phyloP scores from a whole-genome alignment of 2,329 filamentous ascomycete species.

The Apiospora kogelbergensis region DNA sequence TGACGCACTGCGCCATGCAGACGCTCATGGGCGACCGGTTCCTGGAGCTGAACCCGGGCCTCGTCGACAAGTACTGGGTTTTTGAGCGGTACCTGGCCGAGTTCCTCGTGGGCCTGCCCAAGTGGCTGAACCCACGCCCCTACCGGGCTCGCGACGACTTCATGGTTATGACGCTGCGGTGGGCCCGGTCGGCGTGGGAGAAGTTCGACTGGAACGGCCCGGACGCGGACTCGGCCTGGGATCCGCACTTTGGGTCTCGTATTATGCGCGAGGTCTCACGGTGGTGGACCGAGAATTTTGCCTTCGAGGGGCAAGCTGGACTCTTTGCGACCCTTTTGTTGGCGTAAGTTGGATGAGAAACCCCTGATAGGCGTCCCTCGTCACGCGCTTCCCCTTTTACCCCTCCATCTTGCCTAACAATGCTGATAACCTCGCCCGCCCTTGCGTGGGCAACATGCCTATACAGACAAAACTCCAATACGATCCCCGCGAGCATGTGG shows the following conservation, averaged over 20 bases:
- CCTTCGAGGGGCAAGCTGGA: conserved; percentile 15
- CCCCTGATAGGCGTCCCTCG: neutral
- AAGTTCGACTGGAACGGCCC: conserved; percentile 20
- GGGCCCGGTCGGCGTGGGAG: conserved; percentile 15
- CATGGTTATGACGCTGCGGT: conserved; percentile 13
- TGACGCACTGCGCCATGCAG: conserved; percentile 21
- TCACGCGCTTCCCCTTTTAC: neutral
- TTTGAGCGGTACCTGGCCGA: conserved; percentile 23
- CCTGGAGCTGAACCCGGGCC: conserved; percentile 24
- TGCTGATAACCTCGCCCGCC: neutral
- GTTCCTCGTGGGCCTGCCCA: conserved; percentile 24
- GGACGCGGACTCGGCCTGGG: conserved; percentile 24
- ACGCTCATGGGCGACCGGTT: conserved; percentile 24
- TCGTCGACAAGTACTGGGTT: conserved; percentile 25
- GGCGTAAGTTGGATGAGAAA: conserved; percentile 13
- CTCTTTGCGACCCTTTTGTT: conserved; percentile 12
- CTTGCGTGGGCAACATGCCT: no score
- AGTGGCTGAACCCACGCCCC: conserved; percentile 20
- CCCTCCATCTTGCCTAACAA: no score
- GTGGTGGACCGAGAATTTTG: conserved; percentile 19
- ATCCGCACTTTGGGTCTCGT: conserved; percentile 27
- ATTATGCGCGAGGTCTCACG: conserved; percentile 20
- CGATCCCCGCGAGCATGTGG: conserved; percentile 30
- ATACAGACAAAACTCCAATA: conserved; percentile 26
- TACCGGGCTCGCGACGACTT: conserved; percentile 19